Evolutionary conservation across 345 rosid species (phyloP).

Genomic region (Rhodamnia rubescens): DNA sequence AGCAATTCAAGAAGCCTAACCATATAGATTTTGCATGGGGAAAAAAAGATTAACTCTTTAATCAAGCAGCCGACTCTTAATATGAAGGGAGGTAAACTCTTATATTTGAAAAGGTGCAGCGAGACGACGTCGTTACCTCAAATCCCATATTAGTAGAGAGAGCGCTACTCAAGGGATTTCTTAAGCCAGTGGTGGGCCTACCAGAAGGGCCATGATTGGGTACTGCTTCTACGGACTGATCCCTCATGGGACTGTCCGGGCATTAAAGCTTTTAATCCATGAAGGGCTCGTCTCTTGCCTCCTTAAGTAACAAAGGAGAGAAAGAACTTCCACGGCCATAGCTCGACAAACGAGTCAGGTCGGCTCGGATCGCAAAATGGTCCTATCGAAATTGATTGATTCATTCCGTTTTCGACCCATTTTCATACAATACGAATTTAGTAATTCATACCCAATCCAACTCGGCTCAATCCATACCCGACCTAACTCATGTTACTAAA

Average conservation of each 20-base stretch:
- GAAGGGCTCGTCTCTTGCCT: neutral
- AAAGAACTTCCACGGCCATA: neutral
- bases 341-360: too few relatives aligned
- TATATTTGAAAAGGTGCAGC: neutral
- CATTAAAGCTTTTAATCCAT: neutral
- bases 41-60: neutral
- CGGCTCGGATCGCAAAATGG: too few relatives aligned
- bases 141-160: neutral
- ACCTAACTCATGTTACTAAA: too few relatives aligned
- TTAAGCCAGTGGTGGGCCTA: neutral
- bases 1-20: too few relatives aligned
- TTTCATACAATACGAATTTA: too few relatives aligned
- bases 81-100: neutral
- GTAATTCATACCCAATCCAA: too few relatives aligned
- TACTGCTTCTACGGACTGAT: neutral
- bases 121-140: neutral
- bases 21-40: too few relatives aligned
- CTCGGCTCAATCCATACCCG: too few relatives aligned
- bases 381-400: too few relatives aligned
- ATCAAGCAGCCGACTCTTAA: neutral
- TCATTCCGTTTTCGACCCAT: too few relatives aligned
- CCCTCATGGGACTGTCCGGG: neutral
- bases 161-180: neutral
- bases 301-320: neutral
- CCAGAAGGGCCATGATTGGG: neutral